A percentile compares a stretch with the other conserved stretches of the same genome.
These are phyloP conservation scores for Russula foetens DNA, from an alignment of 768 basidiomycete species.

Conservation along the genomic window DNA sequence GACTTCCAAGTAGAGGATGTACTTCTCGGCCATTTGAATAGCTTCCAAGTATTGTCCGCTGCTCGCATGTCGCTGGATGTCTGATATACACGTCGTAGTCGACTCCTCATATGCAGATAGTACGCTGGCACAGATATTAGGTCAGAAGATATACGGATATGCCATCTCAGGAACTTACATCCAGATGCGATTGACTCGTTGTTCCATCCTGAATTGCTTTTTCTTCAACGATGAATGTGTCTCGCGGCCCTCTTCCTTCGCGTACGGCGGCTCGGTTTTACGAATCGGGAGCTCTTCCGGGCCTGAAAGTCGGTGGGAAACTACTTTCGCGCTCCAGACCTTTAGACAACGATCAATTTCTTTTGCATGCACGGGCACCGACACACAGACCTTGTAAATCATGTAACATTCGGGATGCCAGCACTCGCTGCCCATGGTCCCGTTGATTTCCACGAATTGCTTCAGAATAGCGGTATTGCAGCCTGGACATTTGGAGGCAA, in stretches of 20 bases:
- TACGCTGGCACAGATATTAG: slow-evolving; percentile 43
- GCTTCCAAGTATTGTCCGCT: slow-evolving; percentile 94
- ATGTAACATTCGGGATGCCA: slow-evolving; percentile 99
- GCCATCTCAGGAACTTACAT: slow-evolving; percentile 50
- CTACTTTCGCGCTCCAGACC: slow-evolving; percentile 99
- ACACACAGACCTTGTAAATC: slow-evolving; percentile 82
- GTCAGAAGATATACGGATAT: neutral
- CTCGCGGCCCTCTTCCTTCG: slow-evolving; percentile 75
- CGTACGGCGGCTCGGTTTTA: slow-evolving; percentile 41
- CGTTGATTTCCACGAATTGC: slow-evolving; percentile 99
- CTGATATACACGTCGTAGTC: slow-evolving; percentile 95
- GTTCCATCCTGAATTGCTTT: slow-evolving; percentile 91
- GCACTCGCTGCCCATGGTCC: slow-evolving; percentile 96
- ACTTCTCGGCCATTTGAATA: slow-evolving; percentile 97
- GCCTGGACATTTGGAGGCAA: slow-evolving; percentile 97
- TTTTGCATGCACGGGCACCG: neutral
- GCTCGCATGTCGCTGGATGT: slow-evolving; percentile 97
- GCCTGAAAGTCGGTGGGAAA: slow-evolving; percentile 62
- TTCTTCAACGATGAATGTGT: slow-evolving; percentile 74
- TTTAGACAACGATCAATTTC: slow-evolving; percentile 27
- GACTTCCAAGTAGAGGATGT: slow-evolving; percentile 96
- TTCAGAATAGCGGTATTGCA: slow-evolving; percentile 96
- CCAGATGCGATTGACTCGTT: slow-evolving; percentile 98
- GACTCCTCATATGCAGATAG: slow-evolving; percentile 97
- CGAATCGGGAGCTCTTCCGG: slow-evolving; percentile 28